Conservation (phyloP, 495 filamentous ascomycete genomes). For the Achaetomiella virescens region DNA sequence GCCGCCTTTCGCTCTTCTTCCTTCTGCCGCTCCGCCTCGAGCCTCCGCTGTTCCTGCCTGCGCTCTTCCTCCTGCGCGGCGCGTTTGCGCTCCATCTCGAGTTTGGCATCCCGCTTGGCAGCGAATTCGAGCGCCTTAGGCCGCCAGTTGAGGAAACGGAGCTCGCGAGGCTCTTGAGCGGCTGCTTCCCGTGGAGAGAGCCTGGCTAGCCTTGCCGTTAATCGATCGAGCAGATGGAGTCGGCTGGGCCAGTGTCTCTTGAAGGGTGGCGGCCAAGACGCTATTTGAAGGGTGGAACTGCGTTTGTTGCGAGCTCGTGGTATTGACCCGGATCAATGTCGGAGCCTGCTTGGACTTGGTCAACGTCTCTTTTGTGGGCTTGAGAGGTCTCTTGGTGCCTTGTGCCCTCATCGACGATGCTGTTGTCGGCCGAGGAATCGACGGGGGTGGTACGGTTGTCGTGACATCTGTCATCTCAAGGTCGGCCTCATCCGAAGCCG, state of each 20-base stretch:
- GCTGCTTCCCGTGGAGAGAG: slow-evolving; percentile 60
- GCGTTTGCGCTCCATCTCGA: slow-evolving; percentile 69
- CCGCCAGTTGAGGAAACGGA: slow-evolving; percentile 53
- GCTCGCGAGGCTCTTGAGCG: slow-evolving; percentile 62
- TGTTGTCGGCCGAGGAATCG: slow-evolving; percentile 45
- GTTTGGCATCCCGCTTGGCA: slow-evolving; percentile 69
- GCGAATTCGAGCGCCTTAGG: slow-evolving; percentile 58
- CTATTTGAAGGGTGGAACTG: slow-evolving; percentile 56
- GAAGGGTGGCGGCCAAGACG: slow-evolving; percentile 50
- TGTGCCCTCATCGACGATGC: slow-evolving; percentile 47
- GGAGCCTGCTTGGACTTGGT: slow-evolving; percentile 67
- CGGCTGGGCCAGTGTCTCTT: slow-evolving; percentile 52
- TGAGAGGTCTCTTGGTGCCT: slow-evolving; percentile 57
- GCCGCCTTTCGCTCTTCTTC: slow-evolving; percentile 43
- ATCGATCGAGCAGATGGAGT: slow-evolving; percentile 29
- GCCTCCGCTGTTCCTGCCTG: slow-evolving; percentile 42
- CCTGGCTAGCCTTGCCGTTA: slow-evolving; percentile 61
- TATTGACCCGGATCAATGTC: slow-evolving; percentile 72
- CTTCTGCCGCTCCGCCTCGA: slow-evolving; percentile 45
- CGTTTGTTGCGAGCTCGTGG: slow-evolving; percentile 55
- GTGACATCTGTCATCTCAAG: slow-evolving; percentile 48
- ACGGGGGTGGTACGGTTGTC: slow-evolving; percentile 47
- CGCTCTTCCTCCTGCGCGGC: slow-evolving; percentile 55
- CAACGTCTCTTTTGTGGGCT: slow-evolving; percentile 60
- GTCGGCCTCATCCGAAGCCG: slow-evolving; percentile 37